phyloP scores from a whole-genome alignment of 495 filamentous ascomycete species.

The Aspergillus heteromorphus region DNA sequence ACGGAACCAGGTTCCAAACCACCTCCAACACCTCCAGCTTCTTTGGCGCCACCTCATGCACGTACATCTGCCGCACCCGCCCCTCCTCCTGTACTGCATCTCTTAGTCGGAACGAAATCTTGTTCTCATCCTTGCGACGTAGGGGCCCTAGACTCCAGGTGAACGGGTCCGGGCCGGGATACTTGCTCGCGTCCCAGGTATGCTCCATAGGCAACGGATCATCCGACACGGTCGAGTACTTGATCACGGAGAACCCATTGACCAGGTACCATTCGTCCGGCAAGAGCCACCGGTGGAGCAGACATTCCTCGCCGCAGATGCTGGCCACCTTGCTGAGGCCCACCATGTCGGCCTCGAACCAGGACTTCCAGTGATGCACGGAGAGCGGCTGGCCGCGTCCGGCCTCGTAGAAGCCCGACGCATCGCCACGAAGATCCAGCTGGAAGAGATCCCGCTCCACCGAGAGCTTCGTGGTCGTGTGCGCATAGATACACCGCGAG shows the following conservation, averaged over 20 bases:
- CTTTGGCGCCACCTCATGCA: constrained; percentile 8
- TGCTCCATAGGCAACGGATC: constrained; percentile 21
- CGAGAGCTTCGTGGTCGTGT: constrained; percentile 45
- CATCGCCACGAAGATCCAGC: constrained; percentile 45
- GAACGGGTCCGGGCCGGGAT: constrained; percentile 13
- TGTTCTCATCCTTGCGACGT: constrained; percentile 13
- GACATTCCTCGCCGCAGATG: constrained; percentile 50
- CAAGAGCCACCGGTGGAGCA: constrained; percentile 53
- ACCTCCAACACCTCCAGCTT: constrained; percentile 18
- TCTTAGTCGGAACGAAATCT: constrained; percentile 16
- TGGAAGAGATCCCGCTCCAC: constrained; percentile 49
- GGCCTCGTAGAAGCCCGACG: constrained; percentile 52
- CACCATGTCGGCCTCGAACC: constrained; percentile 49
- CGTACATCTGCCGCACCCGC: constrained; percentile 17
- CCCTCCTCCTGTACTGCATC: constrained; percentile 7
- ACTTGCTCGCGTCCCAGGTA: constrained; percentile 21
- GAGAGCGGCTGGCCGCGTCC: constrained; percentile 46
- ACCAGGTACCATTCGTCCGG: constrained; percentile 22
- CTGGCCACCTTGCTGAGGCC: constrained; percentile 43
- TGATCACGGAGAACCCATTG: constrained; percentile 18
- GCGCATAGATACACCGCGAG: constrained; percentile 46
- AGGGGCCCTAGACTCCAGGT: constrained; percentile 19
- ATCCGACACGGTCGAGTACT: constrained; percentile 11
- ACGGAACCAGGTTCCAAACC: constrained; percentile 11
- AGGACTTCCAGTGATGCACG: constrained; percentile 56